These are phyloP conservation scores for Ceratocystis variospora DNA, from an alignment of 2,329 filamentous ascomycete species.

Conservation along the genomic window DNA sequence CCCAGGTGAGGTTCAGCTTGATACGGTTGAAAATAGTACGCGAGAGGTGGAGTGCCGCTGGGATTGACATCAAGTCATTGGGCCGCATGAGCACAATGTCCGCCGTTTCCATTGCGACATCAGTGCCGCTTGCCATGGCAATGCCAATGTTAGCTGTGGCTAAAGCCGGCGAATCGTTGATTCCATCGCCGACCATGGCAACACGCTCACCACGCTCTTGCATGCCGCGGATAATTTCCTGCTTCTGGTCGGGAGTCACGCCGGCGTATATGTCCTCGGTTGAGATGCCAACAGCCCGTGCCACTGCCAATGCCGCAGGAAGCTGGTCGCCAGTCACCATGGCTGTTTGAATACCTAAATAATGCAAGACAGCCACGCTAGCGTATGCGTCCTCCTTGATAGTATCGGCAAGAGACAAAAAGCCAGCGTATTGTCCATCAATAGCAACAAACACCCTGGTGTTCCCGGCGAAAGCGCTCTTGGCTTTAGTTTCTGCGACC, in stretches of 20 bases:
- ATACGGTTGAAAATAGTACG: conserved; percentile 81
- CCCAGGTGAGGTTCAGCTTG: conserved; percentile 85
- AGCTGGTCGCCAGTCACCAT: conserved; percentile 90
- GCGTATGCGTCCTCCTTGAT: conserved; percentile 79
- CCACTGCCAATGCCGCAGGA: conserved; percentile 72
- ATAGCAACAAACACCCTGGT: conserved; percentile 90
- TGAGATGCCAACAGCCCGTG: conserved; percentile 66
- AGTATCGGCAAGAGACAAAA: conserved; percentile 73
- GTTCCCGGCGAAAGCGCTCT: conserved; percentile 47
- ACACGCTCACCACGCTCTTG: conserved; percentile 64
- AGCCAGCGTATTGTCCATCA: conserved; percentile 65
- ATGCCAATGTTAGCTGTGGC: conserved; percentile 89
- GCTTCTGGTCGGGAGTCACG: conserved; percentile 85
- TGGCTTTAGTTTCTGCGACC: conserved; percentile 26
- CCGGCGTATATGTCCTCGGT: conserved; percentile 65
- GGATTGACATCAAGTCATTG: conserved; percentile 84
- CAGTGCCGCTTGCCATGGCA: conserved; percentile 80
- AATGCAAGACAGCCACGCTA: conserved; percentile 65
- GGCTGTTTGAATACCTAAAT: conserved; percentile 73
- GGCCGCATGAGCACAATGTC: conserved; percentile 92
- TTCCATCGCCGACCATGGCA: conserved; percentile 95
- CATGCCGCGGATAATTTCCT: conserved; percentile 64
- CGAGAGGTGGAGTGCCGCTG: conserved; percentile 68
- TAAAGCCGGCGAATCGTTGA: conserved; percentile 93
- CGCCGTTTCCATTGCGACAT: conserved; percentile 94